Evolutionary conservation across 1,139 yeast species (phyloP), one percentile per base, ranked within the genome.

Genomic region (Sugiyamaella pinicola): DNA sequence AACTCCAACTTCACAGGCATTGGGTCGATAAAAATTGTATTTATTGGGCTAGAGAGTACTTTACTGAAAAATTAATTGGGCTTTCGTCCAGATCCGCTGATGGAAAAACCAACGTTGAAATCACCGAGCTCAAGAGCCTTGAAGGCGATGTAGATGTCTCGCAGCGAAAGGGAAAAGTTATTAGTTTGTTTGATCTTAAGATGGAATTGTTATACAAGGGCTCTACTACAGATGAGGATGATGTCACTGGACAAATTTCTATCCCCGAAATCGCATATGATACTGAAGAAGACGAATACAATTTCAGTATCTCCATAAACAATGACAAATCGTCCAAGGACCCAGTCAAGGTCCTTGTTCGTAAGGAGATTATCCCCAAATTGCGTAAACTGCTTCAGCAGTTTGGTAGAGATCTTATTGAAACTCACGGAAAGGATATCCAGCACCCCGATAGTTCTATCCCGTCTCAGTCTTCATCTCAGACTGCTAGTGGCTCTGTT

Each of bases 11-110:
- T 21, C 10, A 5, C 49, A 67, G 72, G 99, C 99, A 93, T 77
- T 93, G 99, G 99, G 98, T 93, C 58, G 97, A 93, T 73, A 93
- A 93, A 72, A 93, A 93, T 77, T 93, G 99, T 73, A 79, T 91
- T 56, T 84, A 81, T 58, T 93, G 99, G 99, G 79, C 96, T 12
- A 82, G 83, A 58, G 78, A 80, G 44, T 93, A 91, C 70, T 87
- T 93, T 69, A 70, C 74, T 45, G 79, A 80, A 46, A 78, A 81
- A 50, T 73, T 90, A 40, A 74, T 75, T 9, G 84, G 84, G 1
- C 60, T 82, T 42, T 58, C 69, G 6, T 80, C 76, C n/a, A 55
- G 67, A 8, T 73, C 73, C 12, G 61, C 61, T 24, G 71, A 69
- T 17, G 74, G 64, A 12, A 71, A 66, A 6, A 68, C 72, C 34